phyloP scores from a whole-genome alignment of 345 rosid species.

The Syzygium aqueum region DNA sequence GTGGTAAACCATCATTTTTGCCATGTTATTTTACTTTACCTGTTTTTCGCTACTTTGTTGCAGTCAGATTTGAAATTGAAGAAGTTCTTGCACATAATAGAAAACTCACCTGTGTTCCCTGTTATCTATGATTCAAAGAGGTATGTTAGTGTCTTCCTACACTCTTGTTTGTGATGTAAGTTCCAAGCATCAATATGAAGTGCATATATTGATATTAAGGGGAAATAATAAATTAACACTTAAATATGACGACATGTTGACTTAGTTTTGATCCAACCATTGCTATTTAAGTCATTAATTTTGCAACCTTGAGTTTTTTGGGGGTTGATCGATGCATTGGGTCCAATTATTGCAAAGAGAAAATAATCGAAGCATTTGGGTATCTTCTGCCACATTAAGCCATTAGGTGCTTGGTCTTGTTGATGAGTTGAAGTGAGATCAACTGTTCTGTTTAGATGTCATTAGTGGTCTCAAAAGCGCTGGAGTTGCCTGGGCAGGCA shows the following conservation, averaged over 20 bases:
- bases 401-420: neutral
- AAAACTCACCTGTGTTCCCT: slow-evolving; percentile 75
- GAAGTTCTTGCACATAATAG: slow-evolving; percentile 83
- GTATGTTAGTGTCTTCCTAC: slow-evolving; percentile 13
- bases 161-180: neutral
- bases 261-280: neutral
- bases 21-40: slow-evolving; percentile 5
- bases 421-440: neutral
- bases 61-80: slow-evolving; percentile 92
- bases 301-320: neutral
- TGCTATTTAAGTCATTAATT: neutral
- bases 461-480: neutral
- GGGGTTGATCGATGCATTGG: neutral
- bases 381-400: neutral
- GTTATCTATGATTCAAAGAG: slow-evolving; percentile 68
- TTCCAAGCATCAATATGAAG: neutral
- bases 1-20: neutral
- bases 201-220: neutral
- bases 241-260: neutral
- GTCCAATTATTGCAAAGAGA: neutral
- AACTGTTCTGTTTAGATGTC: neutral
- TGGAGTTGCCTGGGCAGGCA: neutral
- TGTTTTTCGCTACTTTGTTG: neutral
- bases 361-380: neutral
- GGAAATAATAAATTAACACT: neutral